Evolutionary conservation across 2,329 filamentous ascomycete species (phyloP), one percentile per base, ranked within the genome.

Genomic region (Hymenoscyphus fructigenus): DNA sequence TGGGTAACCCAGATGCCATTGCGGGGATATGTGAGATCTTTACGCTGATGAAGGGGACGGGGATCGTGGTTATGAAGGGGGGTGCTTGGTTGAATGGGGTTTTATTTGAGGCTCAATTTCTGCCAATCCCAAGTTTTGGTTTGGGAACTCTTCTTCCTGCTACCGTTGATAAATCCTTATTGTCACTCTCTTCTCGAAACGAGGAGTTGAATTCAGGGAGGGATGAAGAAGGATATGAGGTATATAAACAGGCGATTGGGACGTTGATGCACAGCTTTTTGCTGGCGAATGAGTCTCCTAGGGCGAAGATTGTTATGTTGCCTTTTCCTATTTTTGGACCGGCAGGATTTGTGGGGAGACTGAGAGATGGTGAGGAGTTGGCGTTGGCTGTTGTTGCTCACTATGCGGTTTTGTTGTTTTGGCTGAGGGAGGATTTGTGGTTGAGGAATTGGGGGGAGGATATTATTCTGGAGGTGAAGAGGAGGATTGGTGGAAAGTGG

Each of bases 361-460:
- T 68, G 26, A 62, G 57, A 32, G 23, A 28, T 5, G 32, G 28
- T 1, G 60, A 65, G 10, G 60, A 62, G 20, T 41, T 68, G 44
- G 66, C 67, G 4, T 41, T 69, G 29, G 64, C 63, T 7, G 62
- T 68, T 29, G 17, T 69, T 15, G 66, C 66, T 12, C 57, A 68
- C 34, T 65, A 66, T 61, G 64, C 55, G n/a, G 66, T 68, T 14
- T n/a, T 68, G 12, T 36, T 69, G 3, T 34, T 65, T 60, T 60
- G 61, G 61, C 15, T 62, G n/a, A 50, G 64, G 55, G 47, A 61
- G 26, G 20, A 57, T 36, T 29, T 67, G 29, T 69, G 67, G 67
- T 41, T 62, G 15, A 29, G 55, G 28, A 59, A 56, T 1, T 69
- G 67, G 67, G 67, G 67, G 2, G 57, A 60, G 9, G 61, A 65